Evolutionary conservation across 805 yeast genomes (phyloP).

Genomic region (Candida krabiensis): DNA sequence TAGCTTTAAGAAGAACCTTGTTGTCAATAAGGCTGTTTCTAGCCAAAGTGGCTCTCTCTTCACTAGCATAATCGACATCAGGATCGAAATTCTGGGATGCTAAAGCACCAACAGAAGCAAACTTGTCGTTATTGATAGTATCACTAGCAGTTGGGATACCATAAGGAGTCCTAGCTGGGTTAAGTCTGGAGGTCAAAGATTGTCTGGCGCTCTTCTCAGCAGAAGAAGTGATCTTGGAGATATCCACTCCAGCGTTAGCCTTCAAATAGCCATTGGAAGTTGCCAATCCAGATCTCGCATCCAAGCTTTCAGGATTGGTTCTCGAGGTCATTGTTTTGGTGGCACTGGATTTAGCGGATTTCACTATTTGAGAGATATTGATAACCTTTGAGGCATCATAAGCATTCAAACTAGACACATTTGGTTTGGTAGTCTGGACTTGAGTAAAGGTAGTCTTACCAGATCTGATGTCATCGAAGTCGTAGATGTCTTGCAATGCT

Average conservation of each 20-base stretch:
- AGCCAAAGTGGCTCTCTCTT: slow-evolving; percentile 38
- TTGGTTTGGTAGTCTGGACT: slow-evolving; percentile 19
- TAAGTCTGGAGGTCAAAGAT: slow-evolving; percentile 29
- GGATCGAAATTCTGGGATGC: slow-evolving; percentile 46
- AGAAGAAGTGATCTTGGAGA: slow-evolving; percentile 49
- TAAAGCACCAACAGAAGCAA: slow-evolving; percentile 58
- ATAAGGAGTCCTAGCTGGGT: slow-evolving; percentile 23
- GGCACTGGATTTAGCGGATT: slow-evolving; percentile 39
- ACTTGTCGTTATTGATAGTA: slow-evolving; percentile 40
- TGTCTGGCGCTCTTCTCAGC: slow-evolving; percentile 43
- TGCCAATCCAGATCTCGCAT: slow-evolving; percentile 32
- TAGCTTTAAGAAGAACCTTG: slow-evolving; percentile 51
- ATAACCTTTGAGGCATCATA: slow-evolving; percentile 31
- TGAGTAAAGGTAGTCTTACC: slow-evolving; percentile 37
- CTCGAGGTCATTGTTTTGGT: slow-evolving; percentile 45
- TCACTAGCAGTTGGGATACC: slow-evolving; percentile 45
- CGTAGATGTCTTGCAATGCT: slow-evolving; percentile 41
- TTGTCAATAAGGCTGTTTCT: slow-evolving; percentile 40
- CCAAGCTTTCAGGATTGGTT: slow-evolving; percentile 40
- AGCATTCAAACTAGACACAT: slow-evolving; percentile 22
- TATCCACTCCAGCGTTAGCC: slow-evolving; percentile 47
- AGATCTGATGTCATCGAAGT: slow-evolving; percentile 43
- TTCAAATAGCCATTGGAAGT: slow-evolving; percentile 30
- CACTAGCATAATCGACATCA: slow-evolving; percentile 42
- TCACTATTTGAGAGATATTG: slow-evolving; percentile 30